Base-by-base conservation (phyloP, 345 rosid genomes). In the Pistacia integerrima region DNA sequence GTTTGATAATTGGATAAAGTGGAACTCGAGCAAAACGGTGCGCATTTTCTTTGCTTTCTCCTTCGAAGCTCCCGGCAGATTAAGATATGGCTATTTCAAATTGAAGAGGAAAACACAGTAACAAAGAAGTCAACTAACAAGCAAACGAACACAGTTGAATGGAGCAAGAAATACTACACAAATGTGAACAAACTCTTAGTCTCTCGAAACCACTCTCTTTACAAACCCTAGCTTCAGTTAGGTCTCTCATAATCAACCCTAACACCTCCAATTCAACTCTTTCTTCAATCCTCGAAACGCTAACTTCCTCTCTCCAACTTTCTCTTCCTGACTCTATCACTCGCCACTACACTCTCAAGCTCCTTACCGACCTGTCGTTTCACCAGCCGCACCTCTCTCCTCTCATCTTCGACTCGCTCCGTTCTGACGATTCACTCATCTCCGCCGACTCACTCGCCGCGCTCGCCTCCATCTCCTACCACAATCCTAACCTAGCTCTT, bases 171-270 rank as follows among this genome's bases (percentile, higher is more conserved):
- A 41, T 41, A 8, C 46, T 41, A 8, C 46, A 41, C 46, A 7
- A 41, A 41, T 41, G 8, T 51, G 17, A 64, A 36, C 49, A 74
- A 6, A 51, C 69, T 35, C 70, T 64, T 55, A 11, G 8, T 60
- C 79, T 61, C 58, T 73, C 67, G 46, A 68, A 79, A 44, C 74
- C 88, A 9, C 52, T 77, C 59, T 81, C 88, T 73, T 80, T 77
- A 41, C 79, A 86, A 60, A 36, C 84, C 77, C 79, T 94, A 68
- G 77, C 91, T 72, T 88, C 94, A 3, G 49, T 90, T 33, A 82
- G 99, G 7, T 88, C 98, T 62, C 90, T 93, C 73, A 74, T 92
- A 30, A 57, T 79, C 72, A 90, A 89, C 79, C 85, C 88, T 54
- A 57, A 82, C 71, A 88, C 94, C 51, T 82, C 91, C 65, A 51